Evolutionary conservation across 140 eudicot species (phyloP), one percentile per base, ranked within the genome.

Genomic region (Senecio squalidus): DNA sequence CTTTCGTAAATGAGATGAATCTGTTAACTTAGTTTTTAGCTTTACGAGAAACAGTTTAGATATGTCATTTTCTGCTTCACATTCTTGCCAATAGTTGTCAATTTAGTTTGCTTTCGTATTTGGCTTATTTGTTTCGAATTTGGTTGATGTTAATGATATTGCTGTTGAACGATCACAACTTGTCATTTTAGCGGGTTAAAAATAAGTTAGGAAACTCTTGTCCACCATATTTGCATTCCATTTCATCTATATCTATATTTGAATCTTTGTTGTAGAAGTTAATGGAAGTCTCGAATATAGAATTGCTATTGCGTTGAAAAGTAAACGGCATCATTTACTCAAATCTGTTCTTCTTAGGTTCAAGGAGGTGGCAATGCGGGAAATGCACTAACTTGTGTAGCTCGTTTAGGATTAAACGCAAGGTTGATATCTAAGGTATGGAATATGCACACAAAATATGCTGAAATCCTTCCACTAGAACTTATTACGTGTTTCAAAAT

Each of bases 301-400:
- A 68, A 46, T 34, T 34, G 41, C 38, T 24, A 5, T 29, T 52
- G 48, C n/a, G 51, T 53, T 31, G 46, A 21, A 41, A 58, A 34
- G 39, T 30, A 9, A 44, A 25, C 50, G 4, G 16, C 6, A 70
- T 51, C 43, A 29, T 58, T 58, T 30, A 29, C 40, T 31, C 69
- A 46, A 51, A 30, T 24, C 24, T 58, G 28, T 48, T 24, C 50
- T 13, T 70, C 50, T 13, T 70, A 90, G 95, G 76, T 90, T 53
- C 91, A 86, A 86, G 98, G 95, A 68, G 98, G 98, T 58, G 98
- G 98, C 25, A 90, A 90, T 67, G 91, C 80, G 24, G 95, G 91
- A 62, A 90, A 90, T 81, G 95, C 95, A 9, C 82, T 86, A 77
- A 83, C 98, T 6, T 90, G 98, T 81, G 94, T 91, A 52, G 88